A percentile compares a stretch with the other conserved stretches of the same genome.
phyloP scores from a whole-genome alignment of 176 grass and related monocot genomes.

The Typha latifolia region DNA sequence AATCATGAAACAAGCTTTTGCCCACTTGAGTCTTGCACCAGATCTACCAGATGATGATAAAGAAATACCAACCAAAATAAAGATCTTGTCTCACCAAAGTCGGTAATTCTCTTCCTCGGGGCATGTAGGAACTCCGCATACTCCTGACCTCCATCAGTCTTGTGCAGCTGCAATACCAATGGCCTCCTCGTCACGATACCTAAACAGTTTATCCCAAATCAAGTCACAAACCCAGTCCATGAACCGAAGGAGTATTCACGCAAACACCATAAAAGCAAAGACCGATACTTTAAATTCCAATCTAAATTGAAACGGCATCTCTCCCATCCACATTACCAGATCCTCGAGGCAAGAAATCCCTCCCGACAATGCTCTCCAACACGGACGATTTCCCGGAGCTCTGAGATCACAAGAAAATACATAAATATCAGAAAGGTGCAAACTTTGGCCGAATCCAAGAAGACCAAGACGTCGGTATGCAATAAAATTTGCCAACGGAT shows the following conservation, averaged over 20 bases:
- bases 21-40: too few relatives aligned
- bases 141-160: slow-evolving; percentile 68
- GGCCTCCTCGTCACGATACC: slow-evolving; percentile 98
- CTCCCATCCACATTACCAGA: slow-evolving; percentile 67
- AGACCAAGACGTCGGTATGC: not conserved
- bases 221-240: not conserved
- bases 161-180: slow-evolving; percentile 93
- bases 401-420: slow-evolving; percentile 31
- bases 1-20: too few relatives aligned
- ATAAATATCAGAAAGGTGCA: slow-evolving; percentile 1
- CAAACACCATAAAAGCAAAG: not conserved
- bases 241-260: slow-evolving; percentile 3
- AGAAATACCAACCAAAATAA: not conserved
- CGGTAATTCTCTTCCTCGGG: slow-evolving; percentile 61
- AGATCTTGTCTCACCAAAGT: slow-evolving; percentile 53
- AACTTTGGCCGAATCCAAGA: slow-evolving; percentile 19
- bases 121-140: slow-evolving; percentile 92
- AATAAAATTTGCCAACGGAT: not conserved
- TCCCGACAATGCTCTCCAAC: slow-evolving; percentile 97
- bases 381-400: slow-evolving; percentile 99
- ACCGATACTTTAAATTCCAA: slow-evolving; percentile 10
- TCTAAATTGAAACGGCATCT: slow-evolving; percentile 4
- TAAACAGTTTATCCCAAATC: slow-evolving; percentile 14
- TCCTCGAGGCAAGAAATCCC: slow-evolving; percentile 99
- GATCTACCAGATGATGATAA: slow-evolving; percentile 5